Evolutionary conservation across 1,284 basidiomycete species (phyloP), one percentile per base, ranked within the genome.

Genomic region (Rhodotorula sp.): DNA sequence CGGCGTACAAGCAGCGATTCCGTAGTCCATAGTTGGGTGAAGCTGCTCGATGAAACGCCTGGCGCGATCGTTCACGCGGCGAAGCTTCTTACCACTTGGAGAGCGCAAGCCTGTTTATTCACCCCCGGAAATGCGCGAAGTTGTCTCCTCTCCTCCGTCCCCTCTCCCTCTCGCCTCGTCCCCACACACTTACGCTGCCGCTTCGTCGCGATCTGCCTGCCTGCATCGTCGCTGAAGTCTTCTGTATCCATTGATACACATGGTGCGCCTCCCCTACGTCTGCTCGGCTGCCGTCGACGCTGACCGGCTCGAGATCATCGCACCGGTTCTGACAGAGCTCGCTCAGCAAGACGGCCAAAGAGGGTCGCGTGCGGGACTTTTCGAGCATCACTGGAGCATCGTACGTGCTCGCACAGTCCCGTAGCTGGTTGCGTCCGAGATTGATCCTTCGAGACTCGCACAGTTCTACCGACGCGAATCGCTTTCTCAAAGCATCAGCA

Each of bases 401-500:
- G 75, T 62, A 68, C 70, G 68, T 76, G 69, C 47, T 66, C 28
- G 8, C 24, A 9, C 26, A 5, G 18, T 18, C 40, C 22, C 37
- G 26, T 20, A 40, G 4, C 4, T 24, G 9, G 0, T 22, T 11
- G 34, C 22, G 1, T 20, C 4, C 1, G 4, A 13, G 10, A 15
- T 52, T 53, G 20, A 51, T 31, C 46, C 13, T 7, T 40, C 10
- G 22, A 11, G 37, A 0, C 8, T 8, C 37, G 18, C 15, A 16
- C 62, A 72, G 71, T 0, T n/a, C 71, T 9, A 30, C 65, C 47
- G 89, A 91, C 65, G 91, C 90, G n/a, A 85, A 81, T 70, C 85
- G 85, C 67, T 89, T 86, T 79, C 79, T 93, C 62, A 87, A 90
- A 76, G 86, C 87, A 70, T 83, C 89, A 80, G 86, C 86, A 34